phyloP scores from a whole-genome alignment of 2,329 filamentous ascomycete genomes.

The Aspergillus glaucus region DNA sequence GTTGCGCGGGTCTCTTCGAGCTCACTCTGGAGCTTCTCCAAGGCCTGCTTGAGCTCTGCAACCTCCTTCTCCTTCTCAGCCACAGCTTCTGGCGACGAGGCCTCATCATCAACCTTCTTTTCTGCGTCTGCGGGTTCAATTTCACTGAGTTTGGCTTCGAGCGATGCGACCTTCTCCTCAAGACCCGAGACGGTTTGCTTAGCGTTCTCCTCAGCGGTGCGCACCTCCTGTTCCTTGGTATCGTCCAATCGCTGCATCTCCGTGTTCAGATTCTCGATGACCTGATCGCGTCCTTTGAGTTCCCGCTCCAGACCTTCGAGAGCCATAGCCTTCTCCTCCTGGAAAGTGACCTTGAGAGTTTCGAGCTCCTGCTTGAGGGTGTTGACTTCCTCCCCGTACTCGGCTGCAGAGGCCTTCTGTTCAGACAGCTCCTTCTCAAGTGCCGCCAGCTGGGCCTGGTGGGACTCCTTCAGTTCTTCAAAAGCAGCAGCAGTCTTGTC shows the following conservation, averaged over 20 bases:
- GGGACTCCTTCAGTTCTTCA: constrained; percentile 31
- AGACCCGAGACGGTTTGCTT: constrained; percentile 23
- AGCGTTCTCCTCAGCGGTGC: constrained; percentile 28
- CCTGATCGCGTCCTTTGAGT: constrained; percentile 30
- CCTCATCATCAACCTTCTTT: constrained; percentile 18
- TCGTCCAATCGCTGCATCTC: constrained; percentile 31
- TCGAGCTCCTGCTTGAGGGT: constrained; percentile 27
- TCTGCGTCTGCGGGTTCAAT: constrained; percentile 22
- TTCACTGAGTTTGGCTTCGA: constrained; percentile 30
- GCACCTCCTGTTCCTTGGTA: constrained; percentile 31
- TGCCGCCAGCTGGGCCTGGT: constrained; percentile 30
- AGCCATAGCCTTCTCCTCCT: constrained; percentile 27
- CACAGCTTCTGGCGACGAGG: constrained; percentile 13
- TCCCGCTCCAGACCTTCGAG: constrained; percentile 27
- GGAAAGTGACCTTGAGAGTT: constrained; percentile 19
- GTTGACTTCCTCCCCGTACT: constrained; percentile 24
- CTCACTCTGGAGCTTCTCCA: constrained; percentile 29
- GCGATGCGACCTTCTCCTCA: constrained; percentile 29
- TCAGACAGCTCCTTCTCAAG: constrained; percentile 29
- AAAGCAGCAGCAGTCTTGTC: constrained; percentile 28
- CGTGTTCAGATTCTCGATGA: constrained; percentile 33
- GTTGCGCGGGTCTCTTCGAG: constrained; percentile 22
- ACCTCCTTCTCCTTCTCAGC: constrained; percentile 33
- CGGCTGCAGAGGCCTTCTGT: constrained; percentile 25
- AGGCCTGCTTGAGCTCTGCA: constrained; percentile 24